phyloP scores from a whole-genome alignment of 495 filamentous ascomycete species.

The Penicillium canariense region DNA sequence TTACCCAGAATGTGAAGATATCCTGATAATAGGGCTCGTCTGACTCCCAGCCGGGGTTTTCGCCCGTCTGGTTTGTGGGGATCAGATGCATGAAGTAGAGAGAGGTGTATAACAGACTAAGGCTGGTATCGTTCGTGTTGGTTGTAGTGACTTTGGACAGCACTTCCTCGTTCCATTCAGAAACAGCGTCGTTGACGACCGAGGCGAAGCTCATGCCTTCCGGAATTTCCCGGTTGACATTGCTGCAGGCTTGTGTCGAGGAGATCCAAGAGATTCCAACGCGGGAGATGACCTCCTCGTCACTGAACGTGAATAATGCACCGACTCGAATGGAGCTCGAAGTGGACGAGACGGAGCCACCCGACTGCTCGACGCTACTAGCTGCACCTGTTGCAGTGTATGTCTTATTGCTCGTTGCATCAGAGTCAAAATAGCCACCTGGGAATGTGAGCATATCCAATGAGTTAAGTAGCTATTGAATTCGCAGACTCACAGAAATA shows the following conservation, averaged over 20 bases:
- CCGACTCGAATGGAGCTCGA: slow-evolving; percentile 32
- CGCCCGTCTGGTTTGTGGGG: slow-evolving; percentile 69
- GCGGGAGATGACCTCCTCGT: slow-evolving; percentile 51
- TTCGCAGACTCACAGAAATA: slow-evolving; percentile 54
- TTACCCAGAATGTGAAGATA: slow-evolving; percentile 53
- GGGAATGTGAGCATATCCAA: neutral
- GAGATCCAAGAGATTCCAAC: slow-evolving; percentile 75
- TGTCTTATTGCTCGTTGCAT: slow-evolving; percentile 34
- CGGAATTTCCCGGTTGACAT: slow-evolving; percentile 60
- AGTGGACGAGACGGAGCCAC: slow-evolving; percentile 28
- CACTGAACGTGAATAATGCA: slow-evolving; percentile 34
- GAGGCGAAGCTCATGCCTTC: slow-evolving; percentile 40
- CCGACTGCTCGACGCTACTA: slow-evolving; percentile 29
- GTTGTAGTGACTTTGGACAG: slow-evolving; percentile 61
- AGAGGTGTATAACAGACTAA: slow-evolving; percentile 61
- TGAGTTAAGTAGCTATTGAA: neutral
- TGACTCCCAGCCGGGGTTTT: slow-evolving; percentile 67
- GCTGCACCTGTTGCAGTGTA: slow-evolving; percentile 29
- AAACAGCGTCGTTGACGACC: slow-evolving; percentile 47
- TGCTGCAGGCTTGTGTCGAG: slow-evolving; percentile 56
- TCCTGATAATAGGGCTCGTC: slow-evolving; percentile 59
- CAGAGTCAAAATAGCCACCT: slow-evolving; percentile 57
- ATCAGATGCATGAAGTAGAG: slow-evolving; percentile 69
- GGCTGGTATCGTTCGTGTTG: slow-evolving; percentile 51
- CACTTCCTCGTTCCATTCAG: slow-evolving; percentile 59